Base-by-base conservation (phyloP, 495 filamentous ascomycete genomes). In the Lindgomyces ingoldianus region DNA sequence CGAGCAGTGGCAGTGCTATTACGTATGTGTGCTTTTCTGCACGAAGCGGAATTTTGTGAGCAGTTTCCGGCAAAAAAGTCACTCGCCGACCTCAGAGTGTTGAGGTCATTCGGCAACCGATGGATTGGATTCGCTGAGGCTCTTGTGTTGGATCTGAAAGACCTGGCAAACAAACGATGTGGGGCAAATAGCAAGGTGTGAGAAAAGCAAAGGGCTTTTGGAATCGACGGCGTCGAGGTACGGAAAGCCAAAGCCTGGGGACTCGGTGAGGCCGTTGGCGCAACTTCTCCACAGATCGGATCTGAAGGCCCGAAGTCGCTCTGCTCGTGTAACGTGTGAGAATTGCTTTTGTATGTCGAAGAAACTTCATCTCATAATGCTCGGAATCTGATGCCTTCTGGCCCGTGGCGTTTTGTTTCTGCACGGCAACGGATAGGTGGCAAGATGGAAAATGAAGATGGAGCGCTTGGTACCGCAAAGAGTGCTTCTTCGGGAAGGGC, bases 211-310 rank as follows among this genome's bases (percentile, higher is more conserved):
- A 9, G 22, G 18, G 36, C 21, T 30, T n/a, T 57, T 16, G 29
- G 22, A 14, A 33, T 55, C 29, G 51, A 47, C 39, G 54, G 54
- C 54, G 41, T 22, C 44, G 44, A 30, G 54, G 14, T 57, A 54
- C 3, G 50, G 19, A 33, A 3, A 26, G n/a, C 48, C 19, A 44
- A 21, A 26, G 25, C 36, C 8, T 12, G 42, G 24, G 4, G 21
- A 41, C 29, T 19, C 33, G 29, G 12, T 21, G 51, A 24, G 41
- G 30, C 51, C 51, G 51, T 55, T 55, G 54, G 54, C 41, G 16
- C 54, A 22, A n/a, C 39, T 9, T 47, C 24, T 46, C 54, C 54
- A 57, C 41, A 41, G 54, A 46, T 57, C 54, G 39, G 39, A 46
- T 57, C 54, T 39, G 33, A 39, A 18, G 26, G 22, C 3, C 54